Conservation (phyloP, 805 yeast genomes). For the Starmerella bombi region DNA sequence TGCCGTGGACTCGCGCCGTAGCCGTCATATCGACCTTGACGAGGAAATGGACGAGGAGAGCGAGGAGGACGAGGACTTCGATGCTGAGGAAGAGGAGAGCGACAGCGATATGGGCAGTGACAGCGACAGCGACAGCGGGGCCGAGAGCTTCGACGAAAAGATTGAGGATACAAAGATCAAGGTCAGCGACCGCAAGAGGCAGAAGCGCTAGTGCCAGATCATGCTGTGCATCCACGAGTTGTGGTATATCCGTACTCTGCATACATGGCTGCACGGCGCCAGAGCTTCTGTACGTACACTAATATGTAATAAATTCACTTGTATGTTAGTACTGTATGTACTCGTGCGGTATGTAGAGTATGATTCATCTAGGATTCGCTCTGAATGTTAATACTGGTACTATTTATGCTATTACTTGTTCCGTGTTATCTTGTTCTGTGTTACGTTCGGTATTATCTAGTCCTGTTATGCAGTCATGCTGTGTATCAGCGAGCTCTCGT, state of each 20-base stretch:
- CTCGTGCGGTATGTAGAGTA: too few relatives aligned
- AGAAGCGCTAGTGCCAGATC: neutral
- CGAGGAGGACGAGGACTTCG: constrained; percentile 78
- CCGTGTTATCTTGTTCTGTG: neutral
- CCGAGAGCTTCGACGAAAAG: constrained; percentile 14
- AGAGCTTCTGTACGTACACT: too few relatives aligned
- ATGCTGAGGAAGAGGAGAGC: constrained; percentile 49
- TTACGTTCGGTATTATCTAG: neutral
- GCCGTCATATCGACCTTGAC: constrained; percentile 64
- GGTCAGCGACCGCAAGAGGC: constrained; percentile 11
- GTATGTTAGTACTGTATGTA: too few relatives aligned
- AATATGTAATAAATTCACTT: neutral
- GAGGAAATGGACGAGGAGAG: constrained; percentile 35
- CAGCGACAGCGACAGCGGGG: constrained; percentile 7
- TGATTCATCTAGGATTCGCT: neutral
- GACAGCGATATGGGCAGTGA: constrained; percentile 47
- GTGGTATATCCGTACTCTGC: too few relatives aligned
- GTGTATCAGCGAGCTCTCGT: neutral
- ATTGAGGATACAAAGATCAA: constrained; percentile 7
- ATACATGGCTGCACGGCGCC: too few relatives aligned
- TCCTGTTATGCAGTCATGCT: neutral
- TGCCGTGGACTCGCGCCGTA: constrained; percentile 71
- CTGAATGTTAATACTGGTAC: neutral
- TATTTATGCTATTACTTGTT: neutral
- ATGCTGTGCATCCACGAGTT: neutral